Evolutionary conservation across 2,329 filamentous ascomycete species (phyloP).

Genomic region (Cryphonectria nitschkei): DNA sequence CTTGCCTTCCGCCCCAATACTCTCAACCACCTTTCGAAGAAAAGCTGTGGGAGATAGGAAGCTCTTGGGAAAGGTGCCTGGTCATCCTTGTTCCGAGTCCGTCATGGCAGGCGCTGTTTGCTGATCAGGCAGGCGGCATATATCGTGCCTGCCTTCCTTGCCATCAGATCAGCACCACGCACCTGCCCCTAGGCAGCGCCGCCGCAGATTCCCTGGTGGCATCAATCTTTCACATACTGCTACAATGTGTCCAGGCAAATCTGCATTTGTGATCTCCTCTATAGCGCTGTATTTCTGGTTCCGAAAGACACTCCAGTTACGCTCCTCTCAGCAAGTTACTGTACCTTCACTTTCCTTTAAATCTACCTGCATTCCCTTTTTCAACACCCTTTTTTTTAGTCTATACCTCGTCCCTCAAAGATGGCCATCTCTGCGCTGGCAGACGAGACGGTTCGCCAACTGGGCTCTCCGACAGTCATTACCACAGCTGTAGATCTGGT

Average conservation of each 20-base stretch:
- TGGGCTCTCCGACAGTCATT: slow-evolving; percentile 65
- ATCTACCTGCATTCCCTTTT: not conserved
- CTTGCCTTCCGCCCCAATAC: too few species aligned
- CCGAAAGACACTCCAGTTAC: not conserved
- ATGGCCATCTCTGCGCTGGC: slow-evolving; percentile 59
- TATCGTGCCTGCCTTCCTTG: slow-evolving; percentile 8
- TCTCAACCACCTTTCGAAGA: too few species aligned
- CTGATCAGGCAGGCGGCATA: too few species aligned
- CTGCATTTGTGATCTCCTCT: not conserved
- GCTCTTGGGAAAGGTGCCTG: not conserved
- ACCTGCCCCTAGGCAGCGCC: not conserved
- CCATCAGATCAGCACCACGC: not conserved
- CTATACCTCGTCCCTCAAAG: slow-evolving; percentile 4
- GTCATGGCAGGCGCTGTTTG: not conserved
- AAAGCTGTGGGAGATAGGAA: not conserved
- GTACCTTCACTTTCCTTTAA: not conserved
- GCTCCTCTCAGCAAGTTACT: not conserved
- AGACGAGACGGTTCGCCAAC: slow-evolving; percentile 52
- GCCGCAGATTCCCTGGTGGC: not conserved
- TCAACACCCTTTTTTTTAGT: not conserved
- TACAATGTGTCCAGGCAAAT: not conserved
- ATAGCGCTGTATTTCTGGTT: not conserved
- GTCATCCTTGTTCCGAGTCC: not conserved
- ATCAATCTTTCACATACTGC: not conserved
- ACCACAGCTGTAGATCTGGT: slow-evolving; percentile 64